Conservation (phyloP, 1,284 basidiomycete genomes). For the Marasmius sp. region DNA sequence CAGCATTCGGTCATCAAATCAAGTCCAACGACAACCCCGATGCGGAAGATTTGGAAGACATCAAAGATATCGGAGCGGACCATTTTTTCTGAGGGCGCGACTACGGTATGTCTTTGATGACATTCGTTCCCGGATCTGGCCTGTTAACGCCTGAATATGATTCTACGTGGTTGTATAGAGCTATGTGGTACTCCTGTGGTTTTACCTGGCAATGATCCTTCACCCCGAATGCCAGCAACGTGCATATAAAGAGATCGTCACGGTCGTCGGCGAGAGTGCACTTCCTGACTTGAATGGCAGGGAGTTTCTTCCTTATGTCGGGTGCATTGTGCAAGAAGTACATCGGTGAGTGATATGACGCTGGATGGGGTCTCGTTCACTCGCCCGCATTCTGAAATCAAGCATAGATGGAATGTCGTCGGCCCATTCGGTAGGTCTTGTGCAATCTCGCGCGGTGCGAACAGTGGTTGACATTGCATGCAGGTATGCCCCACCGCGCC, state of each 20-base stretch:
- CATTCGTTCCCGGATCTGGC: too few species aligned
- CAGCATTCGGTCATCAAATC: conserved; percentile 23
- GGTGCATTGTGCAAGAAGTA: not conserved
- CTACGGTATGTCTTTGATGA: not conserved
- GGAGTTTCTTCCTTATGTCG: not conserved
- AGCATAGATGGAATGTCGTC: not conserved
- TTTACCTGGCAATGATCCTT: conserved; percentile 3
- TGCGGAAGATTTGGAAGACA: not conserved
- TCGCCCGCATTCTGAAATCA: too few species aligned
- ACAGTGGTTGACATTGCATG: too few species aligned
- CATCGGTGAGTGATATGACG: not conserved
- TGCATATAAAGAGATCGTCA: conserved; percentile 3
- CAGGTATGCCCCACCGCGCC: conserved; percentile 2
- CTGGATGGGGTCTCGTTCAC: not conserved
- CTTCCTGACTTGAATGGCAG: not conserved
- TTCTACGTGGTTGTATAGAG: not conserved
- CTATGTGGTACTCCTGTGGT: not conserved
- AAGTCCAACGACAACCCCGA: conserved; percentile 13
- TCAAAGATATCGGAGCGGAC: not conserved
- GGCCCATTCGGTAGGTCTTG: not conserved
- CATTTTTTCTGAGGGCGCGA: not conserved
- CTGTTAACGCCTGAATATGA: not conserved
- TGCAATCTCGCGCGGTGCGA: not conserved
- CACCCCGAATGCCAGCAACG: conserved; percentile 7
- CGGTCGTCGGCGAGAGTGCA: not conserved